phyloP scores from a whole-genome alignment of 495 filamentous ascomycete genomes.

The Aspergillus panamensis region DNA sequence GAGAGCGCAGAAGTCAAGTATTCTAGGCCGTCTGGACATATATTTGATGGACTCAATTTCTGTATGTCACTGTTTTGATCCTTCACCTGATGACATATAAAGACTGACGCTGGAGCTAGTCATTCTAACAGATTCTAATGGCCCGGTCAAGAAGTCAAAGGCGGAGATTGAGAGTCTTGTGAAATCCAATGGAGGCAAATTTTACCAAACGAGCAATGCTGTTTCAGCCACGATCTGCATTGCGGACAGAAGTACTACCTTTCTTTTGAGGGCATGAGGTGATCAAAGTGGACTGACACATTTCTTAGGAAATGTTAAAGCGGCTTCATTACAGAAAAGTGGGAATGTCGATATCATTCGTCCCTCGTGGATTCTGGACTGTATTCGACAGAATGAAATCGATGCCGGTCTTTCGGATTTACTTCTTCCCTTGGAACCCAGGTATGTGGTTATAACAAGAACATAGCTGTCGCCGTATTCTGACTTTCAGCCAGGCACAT shows the following conservation, averaged over 20 bases:
- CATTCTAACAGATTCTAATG: conserved; percentile 58
- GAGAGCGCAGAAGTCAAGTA: conserved; percentile 48
- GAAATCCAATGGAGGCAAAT: conserved; percentile 81
- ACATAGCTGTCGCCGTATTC: not conserved
- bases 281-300: conserved; percentile 13
- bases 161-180: conserved; percentile 78
- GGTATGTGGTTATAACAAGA: conserved; percentile 39
- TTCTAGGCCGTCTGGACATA: conserved; percentile 50
- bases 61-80: conserved; percentile 46
- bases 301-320: conserved; percentile 66
- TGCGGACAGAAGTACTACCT: conserved; percentile 64
- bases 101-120: conserved; percentile 33
- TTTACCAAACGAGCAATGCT: conserved; percentile 69
- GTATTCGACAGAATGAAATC: conserved; percentile 60
- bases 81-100: not conserved
- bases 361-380: conserved; percentile 84
- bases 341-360: conserved; percentile 67
- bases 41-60: conserved; percentile 77
- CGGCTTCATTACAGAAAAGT: conserved; percentile 72
- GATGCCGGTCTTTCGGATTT: conserved; percentile 56
- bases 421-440: conserved; percentile 67
- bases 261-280: not conserved
- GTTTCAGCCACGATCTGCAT: conserved; percentile 62
- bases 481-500: conserved; percentile 44
- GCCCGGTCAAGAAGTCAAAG: conserved; percentile 67